A percentile compares a stretch with the other conserved stretches of the same genome.
These are phyloP conservation scores for Termitomyces sp. DNA, from an alignment of 768 basidiomycete species.

Conservation along the genomic window DNA sequence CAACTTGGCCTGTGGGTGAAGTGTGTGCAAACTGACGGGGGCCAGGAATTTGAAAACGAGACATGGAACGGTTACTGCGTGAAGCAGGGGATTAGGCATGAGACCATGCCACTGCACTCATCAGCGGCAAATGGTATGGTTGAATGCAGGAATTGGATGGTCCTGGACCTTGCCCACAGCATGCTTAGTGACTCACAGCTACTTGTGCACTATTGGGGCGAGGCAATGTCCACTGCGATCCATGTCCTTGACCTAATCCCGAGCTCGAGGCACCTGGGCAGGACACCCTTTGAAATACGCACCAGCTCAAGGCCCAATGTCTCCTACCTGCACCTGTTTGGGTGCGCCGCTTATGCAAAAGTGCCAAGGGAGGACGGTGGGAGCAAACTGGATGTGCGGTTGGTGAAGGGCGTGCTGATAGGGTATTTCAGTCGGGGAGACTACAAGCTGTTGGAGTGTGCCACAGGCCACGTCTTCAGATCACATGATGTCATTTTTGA, in stretches of 20 bases:
- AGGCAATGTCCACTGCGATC: neutral
- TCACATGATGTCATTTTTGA: neutral
- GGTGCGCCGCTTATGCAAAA: neutral
- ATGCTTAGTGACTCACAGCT: neutral
- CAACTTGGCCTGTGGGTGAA: neutral
- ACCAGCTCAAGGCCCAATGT: neutral
- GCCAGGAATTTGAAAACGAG: neutral
- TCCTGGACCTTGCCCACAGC: neutral
- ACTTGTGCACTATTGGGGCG: neutral
- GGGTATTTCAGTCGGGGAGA: neutral
- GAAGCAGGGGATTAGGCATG: neutral
- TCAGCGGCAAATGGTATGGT: neutral
- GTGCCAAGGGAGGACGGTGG: neutral
- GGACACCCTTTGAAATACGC: neutral
- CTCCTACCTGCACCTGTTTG: neutral
- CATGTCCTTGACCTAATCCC: neutral
- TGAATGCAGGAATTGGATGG: neutral
- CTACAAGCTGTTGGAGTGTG: constrained; percentile 2
- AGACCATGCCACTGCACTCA: neutral
- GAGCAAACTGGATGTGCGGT: neutral
- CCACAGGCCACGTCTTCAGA: neutral
- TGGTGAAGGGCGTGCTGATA: neutral
- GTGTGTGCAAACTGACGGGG: neutral
- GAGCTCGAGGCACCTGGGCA: neutral
- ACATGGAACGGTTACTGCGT: neutral